These are phyloP conservation scores for Penicillium dipodomyicola DNA, from an alignment of 495 filamentous ascomycete genomes.

Conservation along the genomic window DNA sequence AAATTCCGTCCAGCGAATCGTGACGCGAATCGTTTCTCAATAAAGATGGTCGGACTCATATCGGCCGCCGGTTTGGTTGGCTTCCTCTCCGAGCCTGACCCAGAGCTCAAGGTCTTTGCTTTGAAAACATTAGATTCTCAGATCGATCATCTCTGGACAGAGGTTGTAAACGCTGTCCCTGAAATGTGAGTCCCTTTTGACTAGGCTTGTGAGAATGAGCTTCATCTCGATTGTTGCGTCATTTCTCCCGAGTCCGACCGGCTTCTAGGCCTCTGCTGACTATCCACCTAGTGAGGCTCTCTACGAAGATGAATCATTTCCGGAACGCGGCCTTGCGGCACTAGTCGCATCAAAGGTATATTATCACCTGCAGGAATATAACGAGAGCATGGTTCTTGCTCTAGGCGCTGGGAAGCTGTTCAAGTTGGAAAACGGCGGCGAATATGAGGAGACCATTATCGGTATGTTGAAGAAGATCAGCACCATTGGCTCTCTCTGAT, in stretches of 20 bases:
- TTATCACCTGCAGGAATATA: conserved; percentile 97
- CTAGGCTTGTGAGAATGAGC: neutral
- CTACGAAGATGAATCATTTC: conserved; percentile 93
- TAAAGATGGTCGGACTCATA: conserved; percentile 84
- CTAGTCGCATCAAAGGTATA: conserved; percentile 96
- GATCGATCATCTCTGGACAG: conserved; percentile 95
- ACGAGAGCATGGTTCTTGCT: conserved; percentile 98
- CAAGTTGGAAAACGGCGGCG: conserved; percentile 83
- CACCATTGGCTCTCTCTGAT: neutral
- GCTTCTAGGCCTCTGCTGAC: conserved; percentile 15
- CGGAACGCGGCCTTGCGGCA: conserved; percentile 90
- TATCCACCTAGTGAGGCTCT: conserved; percentile 74
- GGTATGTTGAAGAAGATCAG: conserved; percentile 36
- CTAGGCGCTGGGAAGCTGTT: conserved; percentile 94
- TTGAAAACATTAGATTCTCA: conserved; percentile 91
- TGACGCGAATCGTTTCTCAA: conserved; percentile 14
- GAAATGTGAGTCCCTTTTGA: conserved; percentile 70
- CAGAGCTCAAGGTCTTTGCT: conserved; percentile 88
- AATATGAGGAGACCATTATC: conserved; percentile 99
- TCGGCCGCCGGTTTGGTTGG: conserved; percentile 93
- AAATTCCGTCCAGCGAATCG: conserved; percentile 16
- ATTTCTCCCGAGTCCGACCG: conserved; percentile 6
- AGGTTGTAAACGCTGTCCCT: conserved; percentile 85
- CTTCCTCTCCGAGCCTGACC: conserved; percentile 91
- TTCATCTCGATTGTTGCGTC: conserved; percentile 8